Evolutionary conservation across 179 eudicot species (phyloP), one percentile per base, ranked within the genome.

Genomic region (Silene noctiflora): DNA sequence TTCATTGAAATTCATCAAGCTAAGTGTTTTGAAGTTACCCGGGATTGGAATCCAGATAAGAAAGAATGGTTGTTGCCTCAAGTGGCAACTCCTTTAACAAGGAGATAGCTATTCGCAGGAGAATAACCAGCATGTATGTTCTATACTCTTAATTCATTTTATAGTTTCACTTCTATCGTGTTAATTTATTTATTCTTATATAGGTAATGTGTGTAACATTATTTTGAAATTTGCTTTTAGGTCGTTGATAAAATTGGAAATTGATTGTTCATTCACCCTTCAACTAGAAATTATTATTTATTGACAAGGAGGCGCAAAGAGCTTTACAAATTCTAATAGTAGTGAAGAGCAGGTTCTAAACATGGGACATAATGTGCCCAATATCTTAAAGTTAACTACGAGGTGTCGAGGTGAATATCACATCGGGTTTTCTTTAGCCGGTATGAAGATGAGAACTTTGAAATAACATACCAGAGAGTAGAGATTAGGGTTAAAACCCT

Each of bases 91-190:
- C 84, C 48, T 89, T 87, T 25, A 76, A 84, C 79, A 91, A 90
- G 81, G 94, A 91, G 79, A 86, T 86, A n/a, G 14, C 80, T 33
- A 90, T 89, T 77, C 86, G 97, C 76, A 85, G 67, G 75, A 82
- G 91, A 62, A 89, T 89, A 64, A 78, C 84, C 65, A 82, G 79
- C 88, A 88, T 91, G 97, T 90, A 85, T 8, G 33, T n/a, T 46
- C 22, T 7, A 20, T 55, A 66, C 60, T 39, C 67, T 66, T 35
- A 35, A 22, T 67, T 46, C 42, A 44, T 55, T 67, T 74, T 42
- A 35, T 27, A 12, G 13, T 27, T 16, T 12, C 4, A 53, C 13
- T 51, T 27, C 29, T 27, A n/a, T 31, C 29, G 6, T 27, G 8
- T 3, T 59, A 12, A 19, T 44, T 73, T 20, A 27, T 7, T 53